Evolutionary conservation across 495 filamentous ascomycete genomes (phyloP).

Genomic region (Penicillium salamii): DNA sequence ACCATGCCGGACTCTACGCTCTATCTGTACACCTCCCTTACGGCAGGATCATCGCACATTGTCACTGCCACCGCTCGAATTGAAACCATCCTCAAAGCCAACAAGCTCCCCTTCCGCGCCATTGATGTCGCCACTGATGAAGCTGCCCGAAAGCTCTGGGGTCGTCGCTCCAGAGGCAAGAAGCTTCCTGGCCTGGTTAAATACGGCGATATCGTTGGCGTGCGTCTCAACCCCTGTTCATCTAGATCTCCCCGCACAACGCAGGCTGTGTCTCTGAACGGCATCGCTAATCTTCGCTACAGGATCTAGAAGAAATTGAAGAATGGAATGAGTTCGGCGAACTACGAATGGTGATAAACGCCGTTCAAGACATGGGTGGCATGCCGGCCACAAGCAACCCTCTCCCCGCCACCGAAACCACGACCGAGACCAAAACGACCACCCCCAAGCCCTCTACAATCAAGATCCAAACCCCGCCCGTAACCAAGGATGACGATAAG

Average conservation of each 20-base stretch:
- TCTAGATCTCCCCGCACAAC: neutral
- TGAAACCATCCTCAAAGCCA: conserved; percentile 94
- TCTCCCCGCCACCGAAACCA: conserved; percentile 22
- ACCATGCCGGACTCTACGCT: conserved; percentile 67
- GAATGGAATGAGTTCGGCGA: conserved; percentile 99
- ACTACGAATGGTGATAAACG: conserved; percentile 75
- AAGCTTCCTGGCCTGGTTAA: conserved; percentile 90
- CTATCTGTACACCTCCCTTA: conserved; percentile 92
- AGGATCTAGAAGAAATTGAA: conserved; percentile 93
- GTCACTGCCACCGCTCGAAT: conserved; percentile 92
- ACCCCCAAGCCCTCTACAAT: conserved; percentile 38
- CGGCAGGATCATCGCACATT: conserved; percentile 96
- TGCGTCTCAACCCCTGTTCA: conserved; percentile 47
- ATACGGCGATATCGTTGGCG: conserved; percentile 79
- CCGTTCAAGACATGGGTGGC: conserved; percentile 33
- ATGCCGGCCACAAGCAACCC: conserved; percentile 49
- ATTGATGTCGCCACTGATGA: conserved; percentile 92
- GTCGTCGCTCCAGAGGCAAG: conserved; percentile 70
- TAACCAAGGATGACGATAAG: conserved; percentile 28
- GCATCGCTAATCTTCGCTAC: conserved; percentile 2
- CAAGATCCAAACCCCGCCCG: conserved; percentile 44
- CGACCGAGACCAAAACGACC: conserved; percentile 27
- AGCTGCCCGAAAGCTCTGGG: conserved; percentile 86
- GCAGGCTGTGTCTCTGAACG: neutral
- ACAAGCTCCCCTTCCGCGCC: conserved; percentile 87